phyloP scores from a whole-genome alignment of 2,329 filamentous ascomycete species.

The Aspergillus cejpii region DNA sequence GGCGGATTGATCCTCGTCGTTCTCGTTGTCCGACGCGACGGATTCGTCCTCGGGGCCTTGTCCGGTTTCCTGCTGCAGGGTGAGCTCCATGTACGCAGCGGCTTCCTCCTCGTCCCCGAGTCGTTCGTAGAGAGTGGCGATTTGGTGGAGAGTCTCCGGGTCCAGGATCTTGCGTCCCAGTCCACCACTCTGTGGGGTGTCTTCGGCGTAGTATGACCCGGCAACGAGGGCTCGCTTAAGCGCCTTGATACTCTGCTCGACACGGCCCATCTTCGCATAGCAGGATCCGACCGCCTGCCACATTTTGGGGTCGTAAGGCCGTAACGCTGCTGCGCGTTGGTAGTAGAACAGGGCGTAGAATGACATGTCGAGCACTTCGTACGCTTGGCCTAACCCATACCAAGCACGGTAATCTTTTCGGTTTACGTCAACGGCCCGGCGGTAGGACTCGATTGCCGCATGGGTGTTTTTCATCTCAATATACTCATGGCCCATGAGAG shows the following conservation, averaged over 20 bases:
- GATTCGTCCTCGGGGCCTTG: slow-evolving; percentile 39
- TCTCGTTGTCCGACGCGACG: slow-evolving; percentile 29
- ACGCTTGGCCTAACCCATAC: slow-evolving; percentile 95
- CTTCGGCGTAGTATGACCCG: slow-evolving; percentile 67
- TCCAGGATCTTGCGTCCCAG: slow-evolving; percentile 60
- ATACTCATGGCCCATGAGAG: slow-evolving; percentile 97
- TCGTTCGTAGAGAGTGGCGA: slow-evolving; percentile 81
- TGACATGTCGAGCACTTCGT: slow-evolving; percentile 96
- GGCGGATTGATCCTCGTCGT: slow-evolving; percentile 30
- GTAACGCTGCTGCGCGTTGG: slow-evolving; percentile 83
- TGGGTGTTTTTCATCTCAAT: slow-evolving; percentile 98
- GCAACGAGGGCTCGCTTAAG: slow-evolving; percentile 87
- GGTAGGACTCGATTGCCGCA: slow-evolving; percentile 93
- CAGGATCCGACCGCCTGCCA: slow-evolving; percentile 95
- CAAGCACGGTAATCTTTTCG: slow-evolving; percentile 93
- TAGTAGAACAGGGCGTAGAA: slow-evolving; percentile 97
- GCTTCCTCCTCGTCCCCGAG: slow-evolving; percentile 71
- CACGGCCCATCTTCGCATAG: slow-evolving; percentile 78
- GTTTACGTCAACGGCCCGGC: slow-evolving; percentile 91
- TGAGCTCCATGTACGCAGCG: slow-evolving; percentile 91
- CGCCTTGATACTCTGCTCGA: slow-evolving; percentile 88
- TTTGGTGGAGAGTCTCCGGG: slow-evolving; percentile 82
- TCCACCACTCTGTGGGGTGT: slow-evolving; percentile 15
- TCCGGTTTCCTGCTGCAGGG: slow-evolving; percentile 84
- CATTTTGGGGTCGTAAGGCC: slow-evolving; percentile 98